Conservation (phyloP, 2,329 filamentous ascomycete species). For the Fusarium xyrophilum region DNA sequence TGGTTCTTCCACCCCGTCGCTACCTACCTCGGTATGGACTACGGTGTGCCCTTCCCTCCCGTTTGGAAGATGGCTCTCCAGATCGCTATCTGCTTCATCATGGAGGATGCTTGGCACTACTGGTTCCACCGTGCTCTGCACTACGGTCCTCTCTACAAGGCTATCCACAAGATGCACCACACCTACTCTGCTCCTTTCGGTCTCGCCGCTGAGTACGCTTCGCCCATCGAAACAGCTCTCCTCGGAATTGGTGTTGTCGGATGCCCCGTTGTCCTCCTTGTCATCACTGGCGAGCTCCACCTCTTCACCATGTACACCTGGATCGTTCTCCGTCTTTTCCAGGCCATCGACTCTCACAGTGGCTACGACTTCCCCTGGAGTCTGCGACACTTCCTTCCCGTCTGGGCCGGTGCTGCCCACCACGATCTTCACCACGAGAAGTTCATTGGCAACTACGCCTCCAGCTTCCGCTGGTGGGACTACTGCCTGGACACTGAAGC, state of each 20-base stretch:
- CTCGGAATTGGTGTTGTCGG: constrained; percentile 88
- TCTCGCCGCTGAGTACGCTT: constrained; percentile 95
- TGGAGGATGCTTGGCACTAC: constrained; percentile 99
- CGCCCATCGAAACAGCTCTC: constrained; percentile 95
- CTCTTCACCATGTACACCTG: constrained; percentile 97
- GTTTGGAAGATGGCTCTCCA: constrained; percentile 87
- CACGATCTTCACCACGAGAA: constrained; percentile 98
- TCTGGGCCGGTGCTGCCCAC: constrained; percentile 97
- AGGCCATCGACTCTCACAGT: constrained; percentile 96
- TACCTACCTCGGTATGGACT: constrained; percentile 87
- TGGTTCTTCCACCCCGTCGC: constrained; percentile 99
- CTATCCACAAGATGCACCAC: constrained; percentile 98
- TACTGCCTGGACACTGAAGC: constrained; percentile 92
- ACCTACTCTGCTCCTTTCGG: constrained; percentile 98
- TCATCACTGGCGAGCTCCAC: constrained; percentile 84
- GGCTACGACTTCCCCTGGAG: constrained; percentile 99
- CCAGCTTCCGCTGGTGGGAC: constrained; percentile 99
- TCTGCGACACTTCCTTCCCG: constrained; percentile 91
- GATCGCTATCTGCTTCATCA: constrained; percentile 90
- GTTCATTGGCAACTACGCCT: constrained; percentile 97
- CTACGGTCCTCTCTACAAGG: constrained; percentile 93
- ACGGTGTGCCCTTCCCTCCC: constrained; percentile 86
- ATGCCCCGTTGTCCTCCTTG: constrained; percentile 82
- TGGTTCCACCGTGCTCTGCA: constrained; percentile 93
- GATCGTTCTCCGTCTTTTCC: constrained; percentile 92